Conservation (phyloP, 176 grass and related monocot genomes). For the Triticum urartu region DNA sequence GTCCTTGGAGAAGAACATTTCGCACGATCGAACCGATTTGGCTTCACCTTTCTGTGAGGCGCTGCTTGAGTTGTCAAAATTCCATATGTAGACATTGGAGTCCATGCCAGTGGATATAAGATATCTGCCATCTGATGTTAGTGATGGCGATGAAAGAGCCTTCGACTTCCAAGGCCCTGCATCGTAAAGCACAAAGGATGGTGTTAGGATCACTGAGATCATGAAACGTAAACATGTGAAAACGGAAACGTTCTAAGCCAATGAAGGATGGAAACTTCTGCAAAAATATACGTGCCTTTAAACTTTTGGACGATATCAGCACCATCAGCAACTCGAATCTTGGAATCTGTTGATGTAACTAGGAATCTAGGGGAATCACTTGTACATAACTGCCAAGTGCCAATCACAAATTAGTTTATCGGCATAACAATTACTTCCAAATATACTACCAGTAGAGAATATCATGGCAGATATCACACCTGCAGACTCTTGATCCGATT, state of each 20-base stretch:
- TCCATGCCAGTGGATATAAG: conserved; percentile 65
- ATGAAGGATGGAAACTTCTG: not conserved
- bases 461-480: conserved; percentile 40
- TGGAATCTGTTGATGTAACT: conserved; percentile 63
- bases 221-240: too few species aligned
- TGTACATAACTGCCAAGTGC: conserved; percentile 42
- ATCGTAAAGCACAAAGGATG: not conserved
- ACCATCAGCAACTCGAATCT: conserved; percentile 66
- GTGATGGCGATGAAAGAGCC: conserved; percentile 54
- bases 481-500: conserved; percentile 71
- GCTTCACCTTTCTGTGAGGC: conserved; percentile 19
- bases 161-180: conserved; percentile 70
- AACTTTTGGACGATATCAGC: conserved; percentile 60
- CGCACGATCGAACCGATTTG: conserved; percentile 50
- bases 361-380: conserved; percentile 51
- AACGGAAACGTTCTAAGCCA: not conserved
- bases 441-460: not conserved
- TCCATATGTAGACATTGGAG: conserved; percentile 89
- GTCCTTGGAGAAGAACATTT: conserved; percentile 68
- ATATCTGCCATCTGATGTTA: conserved; percentile 69
- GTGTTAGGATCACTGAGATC: not conserved
- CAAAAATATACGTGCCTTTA: conserved; percentile 42
- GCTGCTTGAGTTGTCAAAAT: conserved; percentile 18
- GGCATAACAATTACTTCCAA: not conserved
- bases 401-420: conserved; percentile 20